Evolutionary conservation across 1,284 basidiomycete species (phyloP), one percentile per base, ranked within the genome.

Genomic region (Lentinus polychrous): DNA sequence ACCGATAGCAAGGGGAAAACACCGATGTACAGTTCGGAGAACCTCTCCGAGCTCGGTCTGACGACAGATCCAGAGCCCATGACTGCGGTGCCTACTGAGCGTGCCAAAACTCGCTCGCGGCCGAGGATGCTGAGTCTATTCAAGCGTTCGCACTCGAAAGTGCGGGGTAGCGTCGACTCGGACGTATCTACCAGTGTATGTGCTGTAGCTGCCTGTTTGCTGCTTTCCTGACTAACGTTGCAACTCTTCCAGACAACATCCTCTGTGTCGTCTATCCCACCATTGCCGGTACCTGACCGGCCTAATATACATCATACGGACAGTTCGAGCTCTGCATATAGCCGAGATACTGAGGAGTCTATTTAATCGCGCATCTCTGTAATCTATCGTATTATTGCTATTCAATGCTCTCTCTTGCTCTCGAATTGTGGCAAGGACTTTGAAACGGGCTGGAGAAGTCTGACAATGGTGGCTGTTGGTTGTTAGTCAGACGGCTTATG

Each of bases 121-220:
- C 36, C 49, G 33, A 61, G 72, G 41, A 63, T 74, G 48, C 63
- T 70, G 46, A 74, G 70, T 48, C 55, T 75, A 2, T 75, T 75
- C 56, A 64, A 57, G 49, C 63, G 69, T 14, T 55, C 56, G 17
- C 55, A 53, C 34, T 50, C 53, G 22, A 51, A 54, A 24, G 33
- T 48, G n/a, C 49, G 54, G 38, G 40, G 48, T 2, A 61, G 60
- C 43, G 37, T 60, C 10, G 60, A 60, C n/a, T 61, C 60, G 38
- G 53, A 53, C 27, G 49, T 44, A 15, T 57, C 58, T 7, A 45
- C 38, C 10, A 54, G 50, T 37, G 58, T 59, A 35, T 38, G 56
- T 56, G 7, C 20, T 53, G 33, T 27, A 34, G 18, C n/a, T 24
- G 17, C 8, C n/a, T 36, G 23, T 32, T 44, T 20, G 22, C n/a